A percentile compares a stretch with the other conserved stretches of the same genome.
phyloP scores from a whole-genome alignment of 2,329 filamentous ascomycete species.

The Penicillium sp. region DNA sequence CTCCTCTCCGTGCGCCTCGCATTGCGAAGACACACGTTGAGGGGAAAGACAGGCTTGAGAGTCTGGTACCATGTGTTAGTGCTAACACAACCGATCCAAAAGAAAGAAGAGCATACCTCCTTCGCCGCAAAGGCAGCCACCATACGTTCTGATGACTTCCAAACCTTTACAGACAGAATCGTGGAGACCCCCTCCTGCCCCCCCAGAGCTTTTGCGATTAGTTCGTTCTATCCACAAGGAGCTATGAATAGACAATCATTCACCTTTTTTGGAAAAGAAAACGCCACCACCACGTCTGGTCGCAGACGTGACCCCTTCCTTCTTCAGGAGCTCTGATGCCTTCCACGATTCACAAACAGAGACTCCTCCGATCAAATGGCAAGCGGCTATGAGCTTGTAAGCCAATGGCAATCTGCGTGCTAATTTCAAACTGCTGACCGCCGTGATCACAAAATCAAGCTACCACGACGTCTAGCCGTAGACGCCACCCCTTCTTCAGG shows the following conservation, averaged over 20 bases:
- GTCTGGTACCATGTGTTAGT: too few species aligned
- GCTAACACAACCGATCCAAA: too few species aligned
- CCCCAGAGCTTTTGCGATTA: too few species aligned
- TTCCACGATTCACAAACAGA: neutral
- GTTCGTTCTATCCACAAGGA: too few species aligned
- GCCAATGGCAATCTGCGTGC: too few species aligned
- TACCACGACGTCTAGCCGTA: neutral
- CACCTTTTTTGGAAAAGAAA: neutral
- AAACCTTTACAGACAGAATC: too few species aligned
- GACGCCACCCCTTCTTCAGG: neutral
- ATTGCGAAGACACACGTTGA: neutral
- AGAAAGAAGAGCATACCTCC: too few species aligned
- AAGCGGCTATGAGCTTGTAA: neutral
- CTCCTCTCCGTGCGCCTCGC: neutral
- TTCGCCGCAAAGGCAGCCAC: too few species aligned
- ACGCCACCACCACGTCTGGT: neutral
- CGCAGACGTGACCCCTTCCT: neutral
- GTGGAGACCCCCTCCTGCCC: too few species aligned
- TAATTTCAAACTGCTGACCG: too few species aligned
- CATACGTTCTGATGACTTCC: too few species aligned
- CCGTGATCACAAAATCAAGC: neutral
- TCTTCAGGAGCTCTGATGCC: neutral
- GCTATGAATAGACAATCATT: neutral
- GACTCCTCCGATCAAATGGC: neutral
- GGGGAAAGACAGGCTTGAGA: neutral